Evolutionary conservation across 345 rosid genomes (phyloP).

Genomic region (Eucalyptus urophylla): DNA sequence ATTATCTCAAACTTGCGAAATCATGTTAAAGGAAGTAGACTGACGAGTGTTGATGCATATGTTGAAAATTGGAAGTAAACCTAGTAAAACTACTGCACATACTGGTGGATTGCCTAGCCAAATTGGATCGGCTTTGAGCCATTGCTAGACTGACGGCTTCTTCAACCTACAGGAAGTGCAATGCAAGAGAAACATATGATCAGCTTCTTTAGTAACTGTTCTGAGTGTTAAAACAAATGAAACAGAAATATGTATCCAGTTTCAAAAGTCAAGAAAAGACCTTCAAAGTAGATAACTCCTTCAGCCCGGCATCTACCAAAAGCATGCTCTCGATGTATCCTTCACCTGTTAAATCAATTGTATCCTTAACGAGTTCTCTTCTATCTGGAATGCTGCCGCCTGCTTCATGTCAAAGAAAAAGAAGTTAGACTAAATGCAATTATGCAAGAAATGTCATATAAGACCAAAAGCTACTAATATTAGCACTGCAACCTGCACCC

Average conservation of each 20-base stretch:
- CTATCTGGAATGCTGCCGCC: neutral
- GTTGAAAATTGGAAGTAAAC: neutral
- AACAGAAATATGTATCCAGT: neutral
- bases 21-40: neutral
- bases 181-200: neutral
- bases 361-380: neutral
- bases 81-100: neutral
- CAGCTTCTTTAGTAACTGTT: neutral
- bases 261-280: neutral
- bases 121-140: neutral
- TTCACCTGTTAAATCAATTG: neutral
- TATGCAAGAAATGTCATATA: neutral
- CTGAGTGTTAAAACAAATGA: neutral
- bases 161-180: neutral
- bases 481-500: neutral
- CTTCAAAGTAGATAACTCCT: neutral
- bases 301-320: neutral
- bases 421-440: neutral
- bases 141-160: neutral
- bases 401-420: neutral
- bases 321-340: neutral
- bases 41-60: neutral
- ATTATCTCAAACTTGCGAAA: neutral
- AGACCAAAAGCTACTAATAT: neutral
- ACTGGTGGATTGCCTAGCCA: neutral